Evolutionary conservation across 768 basidiomycete genomes (phyloP), one percentile per base, ranked within the genome.

Genomic region (Naematelia encephala): DNA sequence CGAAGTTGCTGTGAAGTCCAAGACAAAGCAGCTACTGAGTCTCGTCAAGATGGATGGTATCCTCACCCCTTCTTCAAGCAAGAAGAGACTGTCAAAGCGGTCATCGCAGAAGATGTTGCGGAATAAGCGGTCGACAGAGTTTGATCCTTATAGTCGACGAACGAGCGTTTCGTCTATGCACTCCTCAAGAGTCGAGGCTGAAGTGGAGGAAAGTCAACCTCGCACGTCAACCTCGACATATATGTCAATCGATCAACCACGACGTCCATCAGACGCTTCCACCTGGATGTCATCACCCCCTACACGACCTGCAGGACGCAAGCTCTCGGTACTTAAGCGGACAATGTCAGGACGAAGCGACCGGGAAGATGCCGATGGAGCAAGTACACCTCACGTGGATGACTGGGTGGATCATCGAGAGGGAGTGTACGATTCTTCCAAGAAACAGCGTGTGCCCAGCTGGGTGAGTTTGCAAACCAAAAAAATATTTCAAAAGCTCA

Each of bases 401-500:
- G 55, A 57, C 23, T 57, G 57, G 34, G 60, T 58, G 54, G 76
- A 77, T 62, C 63, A 52, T 16, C 44, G 76, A 14, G 67, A 72
- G 54, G 76, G 76, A 0, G 69, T 75, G 4, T 77, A 77, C 54
- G 76, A 77, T 54, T 69, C 64, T 23, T 74, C 72, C 4, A 74
- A 75, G 49, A 77, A 77, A 59, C 74, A 77, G 54, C 54, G 76
- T 23, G 76, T 77, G 1, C 76, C 76, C 0, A 77, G 76, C 57
- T 77, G 76, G 75, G 75, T 77, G 43, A 63, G 75, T 64, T 25
- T 21, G 12, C 22, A 30, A 16, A 16, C 25, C 22, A 50, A 5
- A 4, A 22, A n/a, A 26, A 50, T 26, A 3, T 11, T 13, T 8
- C 11, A 3, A 34, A 29, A 21, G 46, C 51, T 52, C 14, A 52